phyloP scores from a whole-genome alignment of 495 filamentous ascomycete species.

The Talaromyces trachyspermus region DNA sequence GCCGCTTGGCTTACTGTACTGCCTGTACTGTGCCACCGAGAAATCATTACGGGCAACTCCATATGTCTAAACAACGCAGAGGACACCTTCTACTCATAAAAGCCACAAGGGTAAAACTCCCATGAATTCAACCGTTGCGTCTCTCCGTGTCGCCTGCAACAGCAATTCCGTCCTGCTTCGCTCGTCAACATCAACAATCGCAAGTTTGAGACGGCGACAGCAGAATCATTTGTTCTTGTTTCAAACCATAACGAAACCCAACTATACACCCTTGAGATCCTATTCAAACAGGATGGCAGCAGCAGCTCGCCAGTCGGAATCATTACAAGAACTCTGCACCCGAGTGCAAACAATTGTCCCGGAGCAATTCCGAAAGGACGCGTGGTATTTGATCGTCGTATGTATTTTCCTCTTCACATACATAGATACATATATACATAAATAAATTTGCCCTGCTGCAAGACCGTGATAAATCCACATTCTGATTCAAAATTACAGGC shows the following conservation, averaged over 20 bases:
- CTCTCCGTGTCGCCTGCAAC: neutral
- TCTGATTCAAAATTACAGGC: slow-evolving; percentile 7
- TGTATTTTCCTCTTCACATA: neutral
- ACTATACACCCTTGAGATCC: neutral
- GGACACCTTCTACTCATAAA: too few species aligned
- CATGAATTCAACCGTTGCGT: neutral
- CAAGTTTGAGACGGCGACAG: neutral
- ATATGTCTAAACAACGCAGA: too few species aligned
- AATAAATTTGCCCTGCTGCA: too few species aligned
- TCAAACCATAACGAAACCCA: neutral
- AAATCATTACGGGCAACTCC: too few species aligned
- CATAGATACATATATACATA: neutral
- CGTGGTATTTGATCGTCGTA: slow-evolving; percentile 17
- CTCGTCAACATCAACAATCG: neutral
- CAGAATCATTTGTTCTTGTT: neutral
- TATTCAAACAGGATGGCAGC: neutral
- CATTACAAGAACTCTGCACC: slow-evolving; percentile 9
- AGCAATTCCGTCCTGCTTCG: neutral
- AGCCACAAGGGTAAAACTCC: neutral
- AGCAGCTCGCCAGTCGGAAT: neutral
- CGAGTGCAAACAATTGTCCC: slow-evolving; percentile 7
- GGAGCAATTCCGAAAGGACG: slow-evolving; percentile 9
- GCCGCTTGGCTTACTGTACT: too few species aligned
- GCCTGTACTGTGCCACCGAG: too few species aligned
- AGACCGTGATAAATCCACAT: too few species aligned